Evolutionary conservation across 2,329 filamentous ascomycete species (phyloP).

Genomic region (Apiospora pterosperma): DNA sequence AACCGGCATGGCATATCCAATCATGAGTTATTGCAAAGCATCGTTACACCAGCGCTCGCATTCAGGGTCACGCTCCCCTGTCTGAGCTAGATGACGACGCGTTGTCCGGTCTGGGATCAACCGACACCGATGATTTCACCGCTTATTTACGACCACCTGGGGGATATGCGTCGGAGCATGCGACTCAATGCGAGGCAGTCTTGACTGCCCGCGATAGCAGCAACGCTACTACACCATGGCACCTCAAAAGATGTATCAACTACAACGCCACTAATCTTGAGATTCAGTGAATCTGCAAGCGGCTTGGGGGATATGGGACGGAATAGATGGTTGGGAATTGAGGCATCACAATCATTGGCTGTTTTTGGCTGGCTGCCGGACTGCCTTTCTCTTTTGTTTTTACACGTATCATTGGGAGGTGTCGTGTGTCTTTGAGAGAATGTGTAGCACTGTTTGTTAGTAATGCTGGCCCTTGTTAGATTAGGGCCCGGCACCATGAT

Average conservation of each 20-base stretch:
- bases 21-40: neutral
- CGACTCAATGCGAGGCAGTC: neutral
- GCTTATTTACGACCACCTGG: neutral
- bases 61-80: neutral
- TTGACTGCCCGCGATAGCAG: neutral
- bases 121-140: neutral
- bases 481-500: slow-evolving; percentile 26
- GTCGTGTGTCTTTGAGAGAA: slow-evolving; percentile 5
- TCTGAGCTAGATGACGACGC: neutral
- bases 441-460: slow-evolving; percentile 18
- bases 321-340: neutral
- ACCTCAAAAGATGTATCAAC: neutral
- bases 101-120: neutral
- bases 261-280: neutral
- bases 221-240: neutral
- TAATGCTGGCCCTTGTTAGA: slow-evolving; percentile 7
- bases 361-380: neutral
- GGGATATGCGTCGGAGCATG: neutral
- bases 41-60: neutral
- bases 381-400: slow-evolving; percentile 3
- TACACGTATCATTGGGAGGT: slow-evolving; percentile 4
- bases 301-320: neutral
- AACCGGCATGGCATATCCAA: neutral
- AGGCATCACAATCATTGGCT: slow-evolving; percentile 4
- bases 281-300: neutral